These are phyloP conservation scores for Catharanthus roseus DNA, from an alignment of 257 asterid genomes.

Conservation along the genomic window DNA sequence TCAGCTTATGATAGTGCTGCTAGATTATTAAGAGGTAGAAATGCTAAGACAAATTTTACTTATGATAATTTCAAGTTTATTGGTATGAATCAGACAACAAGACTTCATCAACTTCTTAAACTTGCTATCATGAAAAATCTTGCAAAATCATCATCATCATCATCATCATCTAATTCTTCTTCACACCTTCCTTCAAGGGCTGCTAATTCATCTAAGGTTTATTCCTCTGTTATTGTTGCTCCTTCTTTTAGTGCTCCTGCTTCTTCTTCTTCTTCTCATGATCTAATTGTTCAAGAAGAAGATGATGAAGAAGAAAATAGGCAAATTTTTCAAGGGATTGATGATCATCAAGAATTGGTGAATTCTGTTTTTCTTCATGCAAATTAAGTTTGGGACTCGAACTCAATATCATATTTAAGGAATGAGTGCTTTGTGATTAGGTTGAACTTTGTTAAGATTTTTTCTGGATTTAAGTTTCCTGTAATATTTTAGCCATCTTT, in stretches of 20 bases:
- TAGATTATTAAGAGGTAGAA: constrained; percentile 27
- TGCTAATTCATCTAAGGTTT: constrained; percentile 21
- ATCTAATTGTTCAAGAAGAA: neutral
- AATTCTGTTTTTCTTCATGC: constrained; percentile 7
- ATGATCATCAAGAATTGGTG: too few relatives aligned
- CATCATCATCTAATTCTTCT: too few relatives aligned
- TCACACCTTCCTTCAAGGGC: too few relatives aligned
- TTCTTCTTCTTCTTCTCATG: too few relatives aligned
- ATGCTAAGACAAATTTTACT: constrained; percentile 33
- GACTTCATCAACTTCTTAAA: constrained; percentile 25
- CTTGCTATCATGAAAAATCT: constrained; percentile 28
- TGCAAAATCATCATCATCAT: constrained; percentile 16
- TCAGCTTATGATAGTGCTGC: constrained; percentile 37
- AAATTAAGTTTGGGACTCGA: neutral
- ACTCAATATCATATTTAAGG: too few relatives aligned
- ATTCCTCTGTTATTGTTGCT: constrained; percentile 36
- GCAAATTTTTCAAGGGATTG: too few relatives aligned
- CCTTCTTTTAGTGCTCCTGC: constrained; percentile 32
- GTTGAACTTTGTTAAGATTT: too few relatives aligned
- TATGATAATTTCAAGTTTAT: constrained; percentile 17
- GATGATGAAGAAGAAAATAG: constrained; percentile 5
- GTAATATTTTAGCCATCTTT: too few relatives aligned
- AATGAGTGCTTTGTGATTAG: too few relatives aligned
- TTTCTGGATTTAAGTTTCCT: too few relatives aligned
- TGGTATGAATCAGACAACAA: constrained; percentile 28